A percentile compares a stretch with the other conserved stretches of the same genome.
Evolutionary conservation across 768 basidiomycete genomes (phyloP).

Genomic region (Hysterangium stoloniferum): DNA sequence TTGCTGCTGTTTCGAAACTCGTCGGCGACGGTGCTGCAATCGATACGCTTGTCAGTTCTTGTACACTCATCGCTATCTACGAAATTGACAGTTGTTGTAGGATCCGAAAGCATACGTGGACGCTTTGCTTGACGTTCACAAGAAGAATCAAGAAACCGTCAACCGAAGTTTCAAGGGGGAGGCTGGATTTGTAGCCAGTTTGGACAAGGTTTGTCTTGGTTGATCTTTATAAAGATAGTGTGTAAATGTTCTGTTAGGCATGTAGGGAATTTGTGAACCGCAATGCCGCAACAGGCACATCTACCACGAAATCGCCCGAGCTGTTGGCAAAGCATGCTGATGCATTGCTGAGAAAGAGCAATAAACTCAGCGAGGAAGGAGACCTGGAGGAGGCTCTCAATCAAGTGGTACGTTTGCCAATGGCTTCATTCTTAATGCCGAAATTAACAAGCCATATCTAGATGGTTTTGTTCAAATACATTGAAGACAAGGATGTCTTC

Average conservation of each 20-base stretch:
- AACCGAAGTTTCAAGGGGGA: conserved; percentile 48
- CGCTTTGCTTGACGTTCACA: conserved; percentile 83
- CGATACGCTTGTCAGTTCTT: conserved; percentile 38
- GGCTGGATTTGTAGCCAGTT: conserved; percentile 70
- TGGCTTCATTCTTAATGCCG: neutral
- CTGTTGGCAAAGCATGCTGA: conserved; percentile 90
- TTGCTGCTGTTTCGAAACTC: conserved; percentile 71
- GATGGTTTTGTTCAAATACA: conserved; percentile 98
- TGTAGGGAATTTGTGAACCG: conserved; percentile 93
- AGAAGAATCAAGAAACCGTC: conserved; percentile 79
- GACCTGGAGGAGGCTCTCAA: conserved; percentile 86
- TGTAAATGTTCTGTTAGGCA: conserved; percentile 42
- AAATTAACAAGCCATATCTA: conserved; percentile 26
- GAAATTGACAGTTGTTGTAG: neutral
- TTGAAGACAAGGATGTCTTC: conserved; percentile 98
- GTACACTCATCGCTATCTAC: neutral
- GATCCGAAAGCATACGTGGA: conserved; percentile 96
- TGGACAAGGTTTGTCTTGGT: conserved; percentile 46
- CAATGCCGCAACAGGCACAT: conserved; percentile 83
- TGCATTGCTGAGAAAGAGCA: conserved; percentile 83
- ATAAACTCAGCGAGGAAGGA: conserved; percentile 89
- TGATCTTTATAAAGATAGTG: neutral
- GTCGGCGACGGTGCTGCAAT: conserved; percentile 46
- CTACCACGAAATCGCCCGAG: conserved; percentile 82
- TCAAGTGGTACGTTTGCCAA: conserved; percentile 59